Conservation (phyloP, 2,329 filamentous ascomycete genomes). For the Fusarium temperatum region DNA sequence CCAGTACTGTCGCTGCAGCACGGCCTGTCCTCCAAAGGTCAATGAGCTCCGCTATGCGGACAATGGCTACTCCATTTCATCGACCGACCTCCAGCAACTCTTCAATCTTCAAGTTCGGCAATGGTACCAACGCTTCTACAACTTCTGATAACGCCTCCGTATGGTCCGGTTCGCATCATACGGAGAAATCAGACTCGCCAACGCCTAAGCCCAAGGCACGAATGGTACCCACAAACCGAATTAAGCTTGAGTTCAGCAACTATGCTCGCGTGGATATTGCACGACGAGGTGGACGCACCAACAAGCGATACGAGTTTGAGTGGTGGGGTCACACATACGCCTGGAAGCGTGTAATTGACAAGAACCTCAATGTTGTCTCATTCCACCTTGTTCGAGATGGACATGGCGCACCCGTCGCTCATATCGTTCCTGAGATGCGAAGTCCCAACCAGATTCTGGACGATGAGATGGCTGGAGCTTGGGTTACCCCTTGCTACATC, state of each 20-base stretch:
- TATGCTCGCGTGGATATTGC: constrained; percentile 91
- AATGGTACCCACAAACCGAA: constrained; percentile 73
- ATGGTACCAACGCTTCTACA: constrained; percentile 18
- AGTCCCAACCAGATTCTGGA: constrained; percentile 74
- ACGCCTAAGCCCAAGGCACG: constrained; percentile 48
- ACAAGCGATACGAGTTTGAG: constrained; percentile 87
- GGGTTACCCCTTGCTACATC: constrained; percentile 90
- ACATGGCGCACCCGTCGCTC: constrained; percentile 72
- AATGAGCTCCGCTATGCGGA: constrained; percentile 57
- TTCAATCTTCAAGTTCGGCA: constrained; percentile 35
- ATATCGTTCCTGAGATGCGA: constrained; percentile 83
- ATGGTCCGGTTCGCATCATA: constrained; percentile 39
- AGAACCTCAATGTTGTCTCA: constrained; percentile 73
- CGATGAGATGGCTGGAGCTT: constrained; percentile 82
- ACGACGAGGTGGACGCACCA: constrained; percentile 69
- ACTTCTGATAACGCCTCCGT: constrained; percentile 37
- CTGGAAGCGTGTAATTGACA: constrained; percentile 82
- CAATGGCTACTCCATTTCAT: constrained; percentile 50
- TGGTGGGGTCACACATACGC: constrained; percentile 90
- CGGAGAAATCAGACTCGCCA: constrained; percentile 27
- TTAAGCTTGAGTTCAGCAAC: constrained; percentile 95
- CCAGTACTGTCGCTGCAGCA: constrained; percentile 44
- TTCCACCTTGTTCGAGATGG: constrained; percentile 82
- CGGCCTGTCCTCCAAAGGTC: constrained; percentile 58
- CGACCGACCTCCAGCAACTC: constrained; percentile 38